These are phyloP conservation scores for Nelumbo lutea DNA, from an alignment of 164 flowering plant species.

Conservation along the genomic window DNA sequence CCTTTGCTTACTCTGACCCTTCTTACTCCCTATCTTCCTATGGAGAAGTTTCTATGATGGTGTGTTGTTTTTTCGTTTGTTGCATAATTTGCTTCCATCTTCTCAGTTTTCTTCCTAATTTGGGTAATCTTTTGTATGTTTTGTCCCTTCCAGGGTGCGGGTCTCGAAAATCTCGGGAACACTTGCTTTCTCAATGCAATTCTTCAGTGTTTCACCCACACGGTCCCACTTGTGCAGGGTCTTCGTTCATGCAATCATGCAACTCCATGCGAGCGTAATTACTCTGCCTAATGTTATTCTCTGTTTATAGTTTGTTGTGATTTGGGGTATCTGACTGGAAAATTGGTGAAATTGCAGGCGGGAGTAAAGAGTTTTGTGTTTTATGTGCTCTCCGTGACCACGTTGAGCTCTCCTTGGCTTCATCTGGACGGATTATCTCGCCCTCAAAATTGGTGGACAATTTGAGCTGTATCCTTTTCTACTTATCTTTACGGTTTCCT, in stretches of 20 bases:
- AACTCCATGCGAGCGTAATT: conserved; percentile 38
- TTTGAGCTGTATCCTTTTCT: conserved; percentile 60
- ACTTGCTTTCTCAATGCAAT: conserved; percentile 80
- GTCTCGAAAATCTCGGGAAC: conserved; percentile 70
- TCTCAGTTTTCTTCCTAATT: neutral
- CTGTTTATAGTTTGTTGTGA: neutral
- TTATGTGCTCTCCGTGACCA: conserved; percentile 53
- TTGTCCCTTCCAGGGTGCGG: conserved; percentile 57
- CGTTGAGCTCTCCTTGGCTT: conserved; percentile 38
- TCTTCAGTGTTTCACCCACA: conserved; percentile 79
- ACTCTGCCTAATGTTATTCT: neutral
- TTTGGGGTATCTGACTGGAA: neutral
- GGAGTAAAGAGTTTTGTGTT: conserved; percentile 45
- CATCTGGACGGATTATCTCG: conserved; percentile 30
- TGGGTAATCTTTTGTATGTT: neutral
- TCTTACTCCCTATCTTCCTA: neutral
- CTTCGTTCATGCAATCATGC: conserved; percentile 37
- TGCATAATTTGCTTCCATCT: neutral
- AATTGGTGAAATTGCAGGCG: conserved; percentile 34
- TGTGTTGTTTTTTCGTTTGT: neutral
- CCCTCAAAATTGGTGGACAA: conserved; percentile 54
- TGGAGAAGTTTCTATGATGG: conserved; percentile 16
- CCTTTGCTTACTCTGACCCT: neutral
- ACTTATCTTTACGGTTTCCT: neutral
- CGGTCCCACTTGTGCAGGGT: conserved; percentile 60